Base-by-base conservation (phyloP, 129 eudicot genomes). In the Centella asiatica region DNA sequence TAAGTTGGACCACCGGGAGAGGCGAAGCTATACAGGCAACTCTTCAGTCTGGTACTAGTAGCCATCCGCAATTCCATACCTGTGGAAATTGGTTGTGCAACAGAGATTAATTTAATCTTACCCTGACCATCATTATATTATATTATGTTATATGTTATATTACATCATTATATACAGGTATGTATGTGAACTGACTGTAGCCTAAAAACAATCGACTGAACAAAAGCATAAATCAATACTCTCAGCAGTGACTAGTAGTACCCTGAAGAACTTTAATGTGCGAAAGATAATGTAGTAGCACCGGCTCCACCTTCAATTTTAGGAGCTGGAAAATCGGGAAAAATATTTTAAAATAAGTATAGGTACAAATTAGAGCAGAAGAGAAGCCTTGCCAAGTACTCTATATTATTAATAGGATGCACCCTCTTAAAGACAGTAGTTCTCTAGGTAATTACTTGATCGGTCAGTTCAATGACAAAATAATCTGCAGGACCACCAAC, bases 1-100 rank as follows among this genome's bases (percentile, higher is more conserved):
- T 92, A 87, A 90, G 82, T 87, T 18, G 96, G 99, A 45, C 95
- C 99, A 74, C 99, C 99, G 4, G 99, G 99, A 63, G 99, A 84
- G 18, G 99, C 87, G 75, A 92, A 87, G 81, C 99, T 92, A 71
- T 92, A 92, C 81, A 92, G 76, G 68, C 96, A 84, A 12, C 96
- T 80, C 71, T 84, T 92, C 61, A 92, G 83, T 72, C 96, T 75
- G 36, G 99, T 92, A 47, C 95, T 87, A 5, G 96, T 90, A 5
- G 95, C 75, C 99, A 87, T 87, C 72, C 99, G 76, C 53, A 92
- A 72, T 53, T 92, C 96, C 72, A 92, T 61, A 25, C 99, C 97
- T 90, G 78, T 4, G 48, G 45, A 60, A 24, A 67, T 9, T 8
- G 33, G 62, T 7, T 8, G n/a, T 46, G 25, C 51, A 17, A 1